Conservation (phyloP, 139 green algal genomes). For the Pleodorina starrii region DNA sequence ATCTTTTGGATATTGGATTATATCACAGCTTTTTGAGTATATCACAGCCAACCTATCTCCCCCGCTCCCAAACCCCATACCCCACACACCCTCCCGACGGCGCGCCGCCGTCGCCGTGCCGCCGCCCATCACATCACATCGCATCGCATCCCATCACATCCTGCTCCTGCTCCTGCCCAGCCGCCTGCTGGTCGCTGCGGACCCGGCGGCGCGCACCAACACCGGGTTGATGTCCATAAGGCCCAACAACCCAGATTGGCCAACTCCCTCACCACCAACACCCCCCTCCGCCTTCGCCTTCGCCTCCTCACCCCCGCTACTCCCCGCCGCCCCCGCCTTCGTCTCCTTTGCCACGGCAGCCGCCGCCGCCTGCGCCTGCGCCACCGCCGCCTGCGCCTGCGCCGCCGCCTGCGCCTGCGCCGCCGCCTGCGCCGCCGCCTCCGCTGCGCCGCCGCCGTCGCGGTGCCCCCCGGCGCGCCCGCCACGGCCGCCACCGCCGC, state of each 20-base stretch:
- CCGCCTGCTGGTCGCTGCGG: not conserved
- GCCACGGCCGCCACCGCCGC: not conserved
- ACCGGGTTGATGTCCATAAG: constrained; percentile 3
- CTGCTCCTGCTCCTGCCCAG: too few species aligned
- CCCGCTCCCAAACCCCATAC: too few species aligned
- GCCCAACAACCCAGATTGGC: not conserved
- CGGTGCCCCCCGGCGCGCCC: not conserved
- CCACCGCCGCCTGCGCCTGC: not conserved
- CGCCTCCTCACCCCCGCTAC: not conserved
- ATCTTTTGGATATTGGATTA: too few species aligned
- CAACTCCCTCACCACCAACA: not conserved
- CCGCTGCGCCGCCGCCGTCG: not conserved
- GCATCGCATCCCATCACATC: too few species aligned
- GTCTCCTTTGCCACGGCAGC: not conserved
- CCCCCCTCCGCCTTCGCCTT: not conserved
- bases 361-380: not conserved
- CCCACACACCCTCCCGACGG: too few species aligned
- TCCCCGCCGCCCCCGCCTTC: too few species aligned
- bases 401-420: not conserved
- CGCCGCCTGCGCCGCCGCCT: not conserved
- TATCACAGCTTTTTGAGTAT: too few species aligned
- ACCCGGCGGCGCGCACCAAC: not conserved
- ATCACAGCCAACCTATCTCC: too few species aligned
- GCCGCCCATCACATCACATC: too few species aligned
- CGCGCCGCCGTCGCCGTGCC: too few species aligned